phyloP scores from a whole-genome alignment of 768 basidiomycete species.

The Leucogyrophana mollusca region DNA sequence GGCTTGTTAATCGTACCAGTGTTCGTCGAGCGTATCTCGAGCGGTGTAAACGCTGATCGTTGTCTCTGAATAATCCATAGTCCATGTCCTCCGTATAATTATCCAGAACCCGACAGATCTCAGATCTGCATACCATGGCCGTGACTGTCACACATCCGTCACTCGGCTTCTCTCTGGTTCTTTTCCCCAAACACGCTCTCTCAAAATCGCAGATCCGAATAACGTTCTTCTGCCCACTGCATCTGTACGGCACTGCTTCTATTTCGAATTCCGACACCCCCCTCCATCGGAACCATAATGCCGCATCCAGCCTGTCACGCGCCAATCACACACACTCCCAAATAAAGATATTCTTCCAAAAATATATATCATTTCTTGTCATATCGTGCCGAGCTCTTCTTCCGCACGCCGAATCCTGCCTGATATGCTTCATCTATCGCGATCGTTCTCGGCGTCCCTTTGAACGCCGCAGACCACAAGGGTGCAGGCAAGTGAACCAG shows the following conservation, averaged over 20 bases:
- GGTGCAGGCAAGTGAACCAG: too few relatives aligned
- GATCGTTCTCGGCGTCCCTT: too few relatives aligned
- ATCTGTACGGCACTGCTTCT: slow-evolving; percentile 21
- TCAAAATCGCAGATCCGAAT: slow-evolving; percentile 31
- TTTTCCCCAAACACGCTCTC: slow-evolving; percentile 8
- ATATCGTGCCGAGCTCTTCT: too few relatives aligned
- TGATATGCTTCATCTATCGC: too few relatives aligned
- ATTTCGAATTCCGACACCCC: slow-evolving; percentile 26
- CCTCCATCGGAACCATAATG: slow-evolving; percentile 5
- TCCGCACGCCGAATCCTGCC: too few relatives aligned
- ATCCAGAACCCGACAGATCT: slow-evolving; percentile 8
- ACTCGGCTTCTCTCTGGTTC: slow-evolving; percentile 9
- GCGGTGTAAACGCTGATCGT: slow-evolving; percentile 4
- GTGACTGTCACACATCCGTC: slow-evolving; percentile 17
- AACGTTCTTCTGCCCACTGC: slow-evolving; percentile 17
- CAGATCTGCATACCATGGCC: slow-evolving; percentile 10
- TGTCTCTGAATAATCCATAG: not conserved
- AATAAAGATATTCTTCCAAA: not conserved
- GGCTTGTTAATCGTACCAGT: too few relatives aligned
- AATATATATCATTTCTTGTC: too few relatives aligned
- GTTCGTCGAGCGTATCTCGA: too few relatives aligned
- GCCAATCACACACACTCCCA: slow-evolving; percentile 5
- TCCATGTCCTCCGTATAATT: not conserved
- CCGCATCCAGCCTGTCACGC: slow-evolving; percentile 10
- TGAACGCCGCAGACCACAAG: too few relatives aligned